Evolutionary conservation across 306 rosid genomes (phyloP).

Genomic region (Morella rubra): DNA sequence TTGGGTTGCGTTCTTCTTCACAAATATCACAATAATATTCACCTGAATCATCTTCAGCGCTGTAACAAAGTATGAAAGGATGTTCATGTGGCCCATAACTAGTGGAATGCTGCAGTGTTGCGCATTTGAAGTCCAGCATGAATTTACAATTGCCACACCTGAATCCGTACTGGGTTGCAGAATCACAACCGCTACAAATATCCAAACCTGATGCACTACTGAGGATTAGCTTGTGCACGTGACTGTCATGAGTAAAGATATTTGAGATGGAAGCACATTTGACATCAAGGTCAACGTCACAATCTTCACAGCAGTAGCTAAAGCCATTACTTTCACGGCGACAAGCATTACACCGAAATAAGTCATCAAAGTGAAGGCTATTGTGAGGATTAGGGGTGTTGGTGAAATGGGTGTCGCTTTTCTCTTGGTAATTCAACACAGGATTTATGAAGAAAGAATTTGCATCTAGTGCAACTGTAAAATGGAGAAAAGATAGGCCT

Average conservation of each 20-base stretch:
- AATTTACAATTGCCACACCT: neutral
- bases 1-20: neutral
- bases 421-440: neutral
- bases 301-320: neutral
- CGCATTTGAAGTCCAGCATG: neutral
- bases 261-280: neutral
- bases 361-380: neutral
- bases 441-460: neutral
- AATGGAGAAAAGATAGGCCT: neutral
- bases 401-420: neutral
- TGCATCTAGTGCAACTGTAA: neutral
- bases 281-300: neutral
- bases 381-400: neutral
- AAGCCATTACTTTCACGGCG: fast-evolving
- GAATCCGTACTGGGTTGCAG: fast-evolving
- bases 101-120: neutral
- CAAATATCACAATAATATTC: neutral
- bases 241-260: neutral
- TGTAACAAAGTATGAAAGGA: neutral
- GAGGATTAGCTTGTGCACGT: neutral
- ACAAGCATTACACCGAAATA: neutral
- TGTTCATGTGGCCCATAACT: neutral
- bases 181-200: neutral
- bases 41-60: neutral
- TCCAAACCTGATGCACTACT: fast-evolving